Percentiles rank a stretch among this genome's conserved stretches.
phyloP scores from a whole-genome alignment of 2,329 filamentous ascomycete species.

The Exophiala alcalophila region DNA sequence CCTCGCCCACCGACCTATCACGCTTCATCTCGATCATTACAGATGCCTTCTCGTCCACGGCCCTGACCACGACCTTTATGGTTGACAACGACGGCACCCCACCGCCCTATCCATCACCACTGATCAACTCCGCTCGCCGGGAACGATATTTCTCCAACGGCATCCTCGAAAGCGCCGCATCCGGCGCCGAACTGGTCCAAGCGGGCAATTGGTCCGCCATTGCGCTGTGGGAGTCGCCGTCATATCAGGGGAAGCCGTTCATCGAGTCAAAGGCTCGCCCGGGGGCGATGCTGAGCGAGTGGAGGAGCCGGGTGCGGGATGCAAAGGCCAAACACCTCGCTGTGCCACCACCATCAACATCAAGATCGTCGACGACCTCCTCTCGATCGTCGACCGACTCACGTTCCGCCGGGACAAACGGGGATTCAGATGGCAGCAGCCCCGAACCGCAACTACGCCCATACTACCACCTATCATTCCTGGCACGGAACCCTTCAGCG shows the following conservation, averaged over 20 bases:
- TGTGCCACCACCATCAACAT: background rate
- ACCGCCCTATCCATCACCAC: slow-evolving; percentile 23
- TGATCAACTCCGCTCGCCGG: slow-evolving; percentile 18
- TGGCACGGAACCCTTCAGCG: slow-evolving; percentile 23
- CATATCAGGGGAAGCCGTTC: slow-evolving; percentile 22
- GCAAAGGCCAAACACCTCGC: slow-evolving; percentile 23
- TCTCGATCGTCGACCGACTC: slow-evolving; percentile 1
- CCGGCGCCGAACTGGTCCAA: slow-evolving; percentile 26
- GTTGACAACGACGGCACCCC: slow-evolving; percentile 24
- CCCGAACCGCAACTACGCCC: slow-evolving; percentile 14
- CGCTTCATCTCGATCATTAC: slow-evolving; percentile 27
- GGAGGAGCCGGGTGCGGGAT: slow-evolving; percentile 19
- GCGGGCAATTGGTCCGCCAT: slow-evolving; percentile 28
- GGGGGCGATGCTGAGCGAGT: slow-evolving; percentile 22
- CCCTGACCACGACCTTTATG: slow-evolving; percentile 26
- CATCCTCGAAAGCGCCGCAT: slow-evolving; percentile 22
- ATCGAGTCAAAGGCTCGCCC: slow-evolving; percentile 22
- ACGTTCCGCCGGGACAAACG: background rate
- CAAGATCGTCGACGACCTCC: background rate
- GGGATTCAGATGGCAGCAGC: slow-evolving; percentile 1
- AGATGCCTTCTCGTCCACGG: slow-evolving; percentile 18
- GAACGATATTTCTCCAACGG: slow-evolving; percentile 22
- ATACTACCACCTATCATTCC: slow-evolving; percentile 28
- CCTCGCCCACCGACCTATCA: slow-evolving; percentile 13
- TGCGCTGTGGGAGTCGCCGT: slow-evolving; percentile 27